A percentile compares a stretch with the other conserved stretches of the same genome.
Evolutionary conservation across 768 basidiomycete species (phyloP).

Genomic region (Polyporus arcularius): DNA sequence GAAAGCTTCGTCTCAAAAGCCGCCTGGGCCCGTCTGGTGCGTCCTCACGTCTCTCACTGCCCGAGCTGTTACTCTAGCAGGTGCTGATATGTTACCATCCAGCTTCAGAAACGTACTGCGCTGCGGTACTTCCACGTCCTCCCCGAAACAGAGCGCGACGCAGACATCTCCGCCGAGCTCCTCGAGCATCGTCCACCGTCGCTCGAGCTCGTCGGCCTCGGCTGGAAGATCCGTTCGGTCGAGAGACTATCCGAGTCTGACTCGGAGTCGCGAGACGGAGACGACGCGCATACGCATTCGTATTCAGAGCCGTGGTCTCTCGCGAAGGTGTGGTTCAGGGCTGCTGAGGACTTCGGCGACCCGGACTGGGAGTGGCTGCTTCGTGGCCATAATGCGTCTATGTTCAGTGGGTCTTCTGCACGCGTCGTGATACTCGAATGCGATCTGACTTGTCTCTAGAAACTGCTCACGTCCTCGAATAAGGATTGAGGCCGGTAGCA

Average conservation of each 20-base stretch:
- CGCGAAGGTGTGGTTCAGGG: conserved; percentile 7
- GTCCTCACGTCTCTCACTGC: neutral
- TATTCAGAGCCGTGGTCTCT: conserved; percentile 5
- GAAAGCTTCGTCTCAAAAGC: neutral
- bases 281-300: neutral
- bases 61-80: neutral
- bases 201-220: conserved; percentile 14
- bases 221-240: conserved; percentile 4
- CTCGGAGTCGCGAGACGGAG: too few relatives aligned
- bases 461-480: neutral
- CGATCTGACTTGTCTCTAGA: neutral
- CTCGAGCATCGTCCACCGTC: conserved; percentile 6
- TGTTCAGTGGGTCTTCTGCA: neutral
- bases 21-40: conserved; percentile 3
- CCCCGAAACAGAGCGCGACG: neutral
- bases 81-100: neutral
- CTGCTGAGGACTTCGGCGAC: conserved; percentile 12
- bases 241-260: neutral
- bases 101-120: conserved; percentile 1
- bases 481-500: neutral
- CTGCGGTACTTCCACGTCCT: conserved; percentile 1
- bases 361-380: conserved; percentile 23
- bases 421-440: conserved; percentile 1
- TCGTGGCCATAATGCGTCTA: neutral
- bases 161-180: conserved; percentile 2